Evolutionary conservation across 176 grass and related monocot genomes (phyloP), one percentile per base, ranked within the genome.

Genomic region (Canna indica): DNA sequence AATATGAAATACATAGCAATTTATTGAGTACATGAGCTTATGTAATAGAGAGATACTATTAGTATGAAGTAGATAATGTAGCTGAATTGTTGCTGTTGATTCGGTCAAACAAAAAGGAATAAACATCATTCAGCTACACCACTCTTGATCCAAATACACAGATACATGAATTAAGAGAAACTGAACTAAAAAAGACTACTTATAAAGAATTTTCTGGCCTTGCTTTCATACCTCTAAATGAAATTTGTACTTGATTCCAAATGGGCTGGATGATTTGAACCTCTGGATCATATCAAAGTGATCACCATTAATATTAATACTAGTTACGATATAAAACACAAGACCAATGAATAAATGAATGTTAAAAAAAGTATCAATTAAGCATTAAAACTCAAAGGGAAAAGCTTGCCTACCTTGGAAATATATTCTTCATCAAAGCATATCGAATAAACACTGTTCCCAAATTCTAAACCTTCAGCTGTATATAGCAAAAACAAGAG

Each of bases 381-480:
- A 58, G 5, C 34, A 58, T 60, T 45, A 69, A 12, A 30, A 72
- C 17, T 60, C 70, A 50, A 63, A 72, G 47, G 64, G 77, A 13
- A 71, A n/a, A 53, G 17, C 26, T 47, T 48, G 58, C 35, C 27
- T 45, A 90, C 86, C 84, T 97, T 93, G 30, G 87, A 78, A 0
- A 35, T 30, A 69, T 92, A 92, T 64, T 92, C 83, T 78, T 90
- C 84, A 24, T 84, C 89, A 63, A 97, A 97, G 78, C 69, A 81
- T 79, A 97, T 86, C 36, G 64, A 90, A 67, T 97, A 97, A 58
- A 90, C 89, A 82, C 89, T 80, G 42, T 97, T 92, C 16, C 94
- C 94, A 76, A 92, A 92, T 80, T 97, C 86, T 80, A 97, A 81
- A 31, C 86, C 89, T 56, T 97, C 94, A 78, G 89, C 94, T 97